Percentiles rank a stretch among this genome's conserved stretches.
Evolutionary conservation across 179 eudicot genomes (phyloP).

Genomic region (Pouteria campechiana): DNA sequence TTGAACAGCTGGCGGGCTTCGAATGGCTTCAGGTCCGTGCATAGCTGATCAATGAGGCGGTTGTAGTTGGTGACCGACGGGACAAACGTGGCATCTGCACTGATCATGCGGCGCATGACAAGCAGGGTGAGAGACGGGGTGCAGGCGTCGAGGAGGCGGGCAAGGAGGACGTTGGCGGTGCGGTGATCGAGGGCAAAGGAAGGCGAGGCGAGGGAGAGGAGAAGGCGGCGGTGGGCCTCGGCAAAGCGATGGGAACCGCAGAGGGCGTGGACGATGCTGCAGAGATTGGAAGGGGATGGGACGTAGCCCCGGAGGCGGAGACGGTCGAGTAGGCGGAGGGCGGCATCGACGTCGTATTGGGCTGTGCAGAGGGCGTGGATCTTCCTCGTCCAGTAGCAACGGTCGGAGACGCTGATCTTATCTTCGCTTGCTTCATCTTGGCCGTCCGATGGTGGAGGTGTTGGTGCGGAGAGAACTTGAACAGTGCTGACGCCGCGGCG

Average conservation of each 20-base stretch:
- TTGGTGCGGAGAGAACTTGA: too few species aligned
- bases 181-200: slow-evolving; percentile 46
- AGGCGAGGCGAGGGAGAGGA: slow-evolving; percentile 24
- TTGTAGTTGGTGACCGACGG: slow-evolving; percentile 62
- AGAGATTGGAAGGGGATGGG: slow-evolving; percentile 44
- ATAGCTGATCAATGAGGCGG: slow-evolving; percentile 61
- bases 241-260: slow-evolving; percentile 42
- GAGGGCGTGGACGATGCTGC: slow-evolving; percentile 63
- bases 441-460: too few species aligned
- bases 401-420: slow-evolving; percentile 8
- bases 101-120: slow-evolving; percentile 24
- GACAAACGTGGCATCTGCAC: slow-evolving; percentile 35
- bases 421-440: too few species aligned
- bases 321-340: slow-evolving; percentile 43
- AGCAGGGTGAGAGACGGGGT: slow-evolving; percentile 21
- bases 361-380: slow-evolving; percentile 50
- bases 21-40: slow-evolving; percentile 19
- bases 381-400: slow-evolving; percentile 31
- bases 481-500: too few species aligned
- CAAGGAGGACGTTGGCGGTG: slow-evolving; percentile 73
- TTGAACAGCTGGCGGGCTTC: slow-evolving; percentile 52
- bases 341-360: slow-evolving; percentile 32
- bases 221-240: slow-evolving; percentile 58
- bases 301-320: slow-evolving; percentile 45
- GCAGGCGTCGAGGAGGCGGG: slow-evolving; percentile 39